Evolutionary conservation across 768 basidiomycete species (phyloP).

Genomic region (Calocybe indica): DNA sequence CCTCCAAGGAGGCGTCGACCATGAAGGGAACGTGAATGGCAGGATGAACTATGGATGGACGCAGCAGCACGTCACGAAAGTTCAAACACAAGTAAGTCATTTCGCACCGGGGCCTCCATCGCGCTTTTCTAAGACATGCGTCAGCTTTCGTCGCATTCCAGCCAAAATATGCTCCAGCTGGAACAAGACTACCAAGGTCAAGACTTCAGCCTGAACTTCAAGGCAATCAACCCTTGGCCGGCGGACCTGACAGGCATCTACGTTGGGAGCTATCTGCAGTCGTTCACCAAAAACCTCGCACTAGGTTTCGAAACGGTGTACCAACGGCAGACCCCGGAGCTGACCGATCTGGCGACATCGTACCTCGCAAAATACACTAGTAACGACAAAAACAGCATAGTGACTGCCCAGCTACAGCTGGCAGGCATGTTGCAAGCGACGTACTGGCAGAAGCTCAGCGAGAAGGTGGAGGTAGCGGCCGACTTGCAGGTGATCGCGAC

Average conservation of each 20-base stretch:
- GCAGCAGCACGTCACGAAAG: slow-evolving; percentile 69
- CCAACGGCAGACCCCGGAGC: slow-evolving; percentile 71
- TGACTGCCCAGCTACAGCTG: slow-evolving; percentile 85
- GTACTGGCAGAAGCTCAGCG: slow-evolving; percentile 94
- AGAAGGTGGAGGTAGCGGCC: slow-evolving; percentile 96
- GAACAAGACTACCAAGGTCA: slow-evolving; percentile 92
- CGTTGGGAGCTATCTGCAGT: slow-evolving; percentile 88
- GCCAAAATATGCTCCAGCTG: slow-evolving; percentile 87
- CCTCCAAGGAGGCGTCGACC: slow-evolving; percentile 90
- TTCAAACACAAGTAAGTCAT: slow-evolving; percentile 73
- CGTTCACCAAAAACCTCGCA: slow-evolving; percentile 84
- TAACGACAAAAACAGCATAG: slow-evolving; percentile 78
- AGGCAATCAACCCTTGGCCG: slow-evolving; percentile 88
- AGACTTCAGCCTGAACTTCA: slow-evolving; percentile 82
- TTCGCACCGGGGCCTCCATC: slow-evolving; percentile 3
- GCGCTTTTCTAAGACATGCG: slow-evolving; percentile 9
- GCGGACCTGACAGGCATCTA: slow-evolving; percentile 87
- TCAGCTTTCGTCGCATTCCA: slow-evolving; percentile 69
- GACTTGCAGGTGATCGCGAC: slow-evolving; percentile 82
- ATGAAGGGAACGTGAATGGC: slow-evolving; percentile 85
- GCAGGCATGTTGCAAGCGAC: slow-evolving; percentile 83
- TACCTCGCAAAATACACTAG: slow-evolving; percentile 80
- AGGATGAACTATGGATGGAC: slow-evolving; percentile 91
- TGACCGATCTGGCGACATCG: slow-evolving; percentile 65
- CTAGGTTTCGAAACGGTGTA: slow-evolving; percentile 81